Evolutionary conservation across 2,329 filamentous ascomycete species (phyloP), one percentile per base, ranked within the genome.

Genomic region (Diaporthe capsici): DNA sequence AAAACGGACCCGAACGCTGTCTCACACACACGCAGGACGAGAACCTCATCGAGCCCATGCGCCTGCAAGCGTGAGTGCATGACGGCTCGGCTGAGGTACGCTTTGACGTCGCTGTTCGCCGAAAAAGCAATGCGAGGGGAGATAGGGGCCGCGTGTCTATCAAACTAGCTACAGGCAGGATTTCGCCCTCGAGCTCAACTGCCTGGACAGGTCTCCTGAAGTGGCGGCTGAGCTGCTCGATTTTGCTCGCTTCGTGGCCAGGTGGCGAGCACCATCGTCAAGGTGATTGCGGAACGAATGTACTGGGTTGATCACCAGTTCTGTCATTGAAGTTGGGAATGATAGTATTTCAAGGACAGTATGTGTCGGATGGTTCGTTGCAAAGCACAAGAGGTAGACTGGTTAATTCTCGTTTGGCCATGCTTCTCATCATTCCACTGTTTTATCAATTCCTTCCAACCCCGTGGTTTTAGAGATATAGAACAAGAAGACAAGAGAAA

Each of bases 1-100:
- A 53, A 63, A 53, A 63, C 57, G 57, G 71, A 63, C 31, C 44
- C 57, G 53, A 42, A 17, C 1, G 22, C 5, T 72, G 71, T 72
- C 57, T 63, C 44, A 72, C 57, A 9, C 2, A 0, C 44, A 3
- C 17, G 47, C 31, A 49, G n/a, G 17, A 55, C 58, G 31, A 51
- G n/a, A 68, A 68, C 47, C 47, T 39, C 15, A 42, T 55, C 28
- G 15, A 28, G 47, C 49, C 49, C n/a, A 25, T 55, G 49, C 34
- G 15, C 15, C 34, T 15, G 65, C 39, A 31, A 22, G 9, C 8
- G 31, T 58, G 9, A 12, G 31, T 37, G 55, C 39, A 31, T 47
- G 37, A 20, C 60, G 39, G 61, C 61, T 34, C 42, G 8, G 47
- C 49, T 42, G 65, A 28, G n/a, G 31, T 55, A 49, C 34, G 65